Evolutionary conservation across 2,329 filamentous ascomycete species (phyloP), one percentile per base, ranked within the genome.

Genomic region (Monosporascus cannonballus): DNA sequence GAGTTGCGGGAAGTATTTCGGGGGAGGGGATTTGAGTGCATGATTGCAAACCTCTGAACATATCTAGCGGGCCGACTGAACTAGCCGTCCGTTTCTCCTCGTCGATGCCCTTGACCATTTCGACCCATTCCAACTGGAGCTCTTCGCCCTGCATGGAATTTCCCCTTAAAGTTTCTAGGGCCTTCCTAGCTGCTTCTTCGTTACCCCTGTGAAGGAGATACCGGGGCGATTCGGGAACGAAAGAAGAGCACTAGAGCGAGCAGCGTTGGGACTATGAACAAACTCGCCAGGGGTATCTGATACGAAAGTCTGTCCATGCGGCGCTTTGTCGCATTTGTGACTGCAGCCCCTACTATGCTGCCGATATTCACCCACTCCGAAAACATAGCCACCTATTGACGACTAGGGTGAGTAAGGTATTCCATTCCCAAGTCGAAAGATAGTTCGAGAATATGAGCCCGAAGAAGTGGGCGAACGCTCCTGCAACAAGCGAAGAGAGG

Each of bases 301-400:
- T 75, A 77, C 45, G 70, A 72, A 44, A 68, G 62, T 54, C 70
- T 73, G 14, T 65, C 68, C 20, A 69, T 54, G 38, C 68, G 63
- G 38, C 63, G 63, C 38, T 71, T 66, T 0, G 73, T 74, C 36
- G 63, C 69, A 46, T 77, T 75, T 17, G 73, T 71, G 9, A 72
- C 69, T 0, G 72, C 67, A 0, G 73, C 69, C 3, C 77, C 76
- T 39, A 79, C 59, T 27, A 77, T 73, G 51, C 68, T 72, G 8
- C 76, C 76, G 36, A 78, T 68, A 51, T 73, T 76, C 14, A 78
- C 74, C 69, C 73, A 78, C 54, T 75, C 73, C 0, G 72, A 73
- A 54, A 78, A 78, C 14, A 80, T 56, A 0, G 71, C 42, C 14
- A 46, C 42, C 42, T 46, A n/a, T 44, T 4, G 14, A 41, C 17